Base-by-base conservation (phyloP, 495 filamentous ascomycete species). In the Daldinia grandis region DNA sequence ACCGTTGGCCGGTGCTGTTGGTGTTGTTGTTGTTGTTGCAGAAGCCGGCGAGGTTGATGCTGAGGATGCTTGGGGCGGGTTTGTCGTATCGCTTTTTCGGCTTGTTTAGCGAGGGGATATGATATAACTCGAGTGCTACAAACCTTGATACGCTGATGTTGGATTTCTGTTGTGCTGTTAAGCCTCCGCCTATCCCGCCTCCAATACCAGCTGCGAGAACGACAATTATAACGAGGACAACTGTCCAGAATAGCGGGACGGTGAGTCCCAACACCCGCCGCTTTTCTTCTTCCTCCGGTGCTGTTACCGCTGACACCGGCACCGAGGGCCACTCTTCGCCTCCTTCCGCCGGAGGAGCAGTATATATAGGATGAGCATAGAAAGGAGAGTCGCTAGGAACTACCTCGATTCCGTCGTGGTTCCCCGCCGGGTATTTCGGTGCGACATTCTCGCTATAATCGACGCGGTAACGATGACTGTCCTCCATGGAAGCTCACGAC, bases 171-270 rank as follows among this genome's bases (percentile, higher is more conserved):
- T 27, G 49, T 12, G 49, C 67, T 9, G 55, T 66, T 21, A 80
- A 62, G 12, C 76, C 76, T 6, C 76, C 74, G 33, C 68, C 77
- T 19, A 81, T 66, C 3, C 76, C 78, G 42, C 78, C 78, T 8
- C 77, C 79, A 17, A 81, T 75, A 3, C 33, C 76, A 1, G 47
- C 79, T 1, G 79, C 77, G 10, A 80, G 51, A 38, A 79, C 53
- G 8, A 80, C 37, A 15, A 76, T 49, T 17, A 78, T 28, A 5
- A 69, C 27, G 7, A 77, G 51, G 50, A 80, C 30, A 5, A 77
- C 9, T 4, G 58, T 37, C 79, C 79, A 81, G 40, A 80, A 81
- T 1, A 70, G 5, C 7, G 67, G 62, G 7, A 79, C 71, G n/a
- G 76, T 64, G 8, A 81, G 72, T 4, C 79, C 79, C 8, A 80